Evolutionary conservation across 768 basidiomycete genomes (phyloP).

Genomic region (Pisolithus tinctorius): DNA sequence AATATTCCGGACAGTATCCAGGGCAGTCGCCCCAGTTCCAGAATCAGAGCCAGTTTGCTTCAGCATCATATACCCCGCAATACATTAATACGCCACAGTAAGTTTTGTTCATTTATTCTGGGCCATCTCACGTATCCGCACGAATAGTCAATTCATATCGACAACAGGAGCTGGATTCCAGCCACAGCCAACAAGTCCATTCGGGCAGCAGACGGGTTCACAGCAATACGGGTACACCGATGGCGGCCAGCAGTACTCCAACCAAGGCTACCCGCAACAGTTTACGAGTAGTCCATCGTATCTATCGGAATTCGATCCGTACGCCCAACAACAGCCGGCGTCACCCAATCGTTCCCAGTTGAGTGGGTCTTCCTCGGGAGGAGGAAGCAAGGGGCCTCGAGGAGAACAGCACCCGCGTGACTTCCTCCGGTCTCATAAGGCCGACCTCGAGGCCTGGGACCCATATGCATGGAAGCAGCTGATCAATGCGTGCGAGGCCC

Average conservation of each 20-base stretch:
- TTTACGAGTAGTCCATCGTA: slow-evolving; percentile 13
- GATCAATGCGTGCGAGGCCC: slow-evolving; percentile 50
- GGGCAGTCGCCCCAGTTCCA: slow-evolving; percentile 15
- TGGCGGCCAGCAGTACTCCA: slow-evolving; percentile 22
- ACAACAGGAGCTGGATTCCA: slow-evolving; percentile 35
- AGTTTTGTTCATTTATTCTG: background rate
- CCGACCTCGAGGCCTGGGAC: slow-evolving; percentile 69
- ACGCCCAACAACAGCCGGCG: slow-evolving; percentile 19
- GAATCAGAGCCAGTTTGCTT: slow-evolving; percentile 17
- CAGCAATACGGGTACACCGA: slow-evolving; percentile 20
- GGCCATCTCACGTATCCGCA: slow-evolving; percentile 3
- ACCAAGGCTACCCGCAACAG: slow-evolving; percentile 22
- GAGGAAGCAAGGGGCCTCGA: slow-evolving; percentile 17
- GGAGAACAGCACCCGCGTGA: slow-evolving; percentile 57
- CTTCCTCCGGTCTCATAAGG: slow-evolving; percentile 57
- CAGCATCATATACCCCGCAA: slow-evolving; percentile 19
- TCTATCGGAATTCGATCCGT: slow-evolving; percentile 37
- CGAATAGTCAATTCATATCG: slow-evolving; percentile 19
- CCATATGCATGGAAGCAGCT: slow-evolving; percentile 66
- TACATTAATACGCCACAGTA: slow-evolving; percentile 8
- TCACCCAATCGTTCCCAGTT: slow-evolving; percentile 1
- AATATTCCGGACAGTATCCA: slow-evolving; percentile 11
- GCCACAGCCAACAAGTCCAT: slow-evolving; percentile 50
- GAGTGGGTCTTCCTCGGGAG: background rate
- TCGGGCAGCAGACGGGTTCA: slow-evolving; percentile 45